phyloP scores from a whole-genome alignment of 768 basidiomycete genomes.

The Trametes coccinea region DNA sequence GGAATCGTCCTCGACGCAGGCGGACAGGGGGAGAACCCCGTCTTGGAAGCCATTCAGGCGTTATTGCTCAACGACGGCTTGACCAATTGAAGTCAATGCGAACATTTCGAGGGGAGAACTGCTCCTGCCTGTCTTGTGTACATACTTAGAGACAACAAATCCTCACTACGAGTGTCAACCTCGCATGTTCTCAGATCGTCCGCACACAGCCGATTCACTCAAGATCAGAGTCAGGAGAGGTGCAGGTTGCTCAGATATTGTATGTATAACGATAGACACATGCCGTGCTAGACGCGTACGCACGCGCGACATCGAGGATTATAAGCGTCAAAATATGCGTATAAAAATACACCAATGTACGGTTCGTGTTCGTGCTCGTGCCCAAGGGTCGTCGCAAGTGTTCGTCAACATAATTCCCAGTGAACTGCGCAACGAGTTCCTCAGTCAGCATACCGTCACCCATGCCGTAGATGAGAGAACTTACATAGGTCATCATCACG shows the following conservation, averaged over 20 bases:
- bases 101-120: neutral
- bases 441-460: no score
- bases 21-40: constrained; percentile 48
- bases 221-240: no score
- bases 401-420: neutral
- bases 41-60: constrained; percentile 48
- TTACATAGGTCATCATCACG: neutral
- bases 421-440: no score
- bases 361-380: neutral
- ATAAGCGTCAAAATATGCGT: neutral
- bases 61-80: constrained; percentile 41
- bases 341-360: neutral
- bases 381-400: neutral
- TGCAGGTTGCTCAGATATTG: neutral
- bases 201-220: no score
- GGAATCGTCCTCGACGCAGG: constrained; percentile 49
- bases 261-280: constrained; percentile 11
- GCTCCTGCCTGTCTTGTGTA: no score
- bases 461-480: neutral
- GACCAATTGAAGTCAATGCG: constrained; percentile 2
- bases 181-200: no score
- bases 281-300: neutral
- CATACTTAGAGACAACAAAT: no score
- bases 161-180: no score
- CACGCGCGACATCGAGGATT: neutral